Evolutionary conservation across 768 basidiomycete species (phyloP).

Genomic region (Trametes villosa): DNA sequence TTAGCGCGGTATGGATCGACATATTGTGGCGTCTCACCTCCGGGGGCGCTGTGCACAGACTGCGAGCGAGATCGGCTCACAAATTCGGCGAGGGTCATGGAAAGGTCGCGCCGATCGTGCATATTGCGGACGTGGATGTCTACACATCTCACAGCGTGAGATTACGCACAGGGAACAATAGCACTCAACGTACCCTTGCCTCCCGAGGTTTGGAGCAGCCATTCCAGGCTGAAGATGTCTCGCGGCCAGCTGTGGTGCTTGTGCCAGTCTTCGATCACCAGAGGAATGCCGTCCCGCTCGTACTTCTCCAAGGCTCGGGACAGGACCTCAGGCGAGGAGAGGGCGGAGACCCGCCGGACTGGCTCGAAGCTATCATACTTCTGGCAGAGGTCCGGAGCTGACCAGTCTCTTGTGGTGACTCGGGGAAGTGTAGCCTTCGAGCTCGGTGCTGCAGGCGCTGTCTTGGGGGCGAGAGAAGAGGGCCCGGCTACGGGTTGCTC

Average conservation of each 20-base stretch:
- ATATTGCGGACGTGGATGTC: conserved; percentile 69
- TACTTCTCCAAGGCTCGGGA: conserved; percentile 44
- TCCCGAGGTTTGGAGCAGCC: conserved; percentile 45
- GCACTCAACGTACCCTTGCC: conserved; percentile 29
- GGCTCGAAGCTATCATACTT: conserved; percentile 46
- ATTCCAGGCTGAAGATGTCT: conserved; percentile 57
- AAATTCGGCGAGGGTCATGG: conserved; percentile 57
- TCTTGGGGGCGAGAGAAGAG: background rate
- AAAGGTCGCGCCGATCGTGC: conserved; percentile 56
- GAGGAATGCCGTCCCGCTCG: conserved; percentile 57
- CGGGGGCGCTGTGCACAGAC: background rate
- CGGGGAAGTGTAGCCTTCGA: background rate
- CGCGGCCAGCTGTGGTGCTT: conserved; percentile 57
- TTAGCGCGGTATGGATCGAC: background rate
- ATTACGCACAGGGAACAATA: conserved; percentile 25
- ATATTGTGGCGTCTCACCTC: conserved; percentile 15
- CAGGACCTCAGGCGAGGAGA: conserved; percentile 31
- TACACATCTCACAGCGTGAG: conserved; percentile 27
- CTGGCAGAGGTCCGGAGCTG: conserved; percentile 45
- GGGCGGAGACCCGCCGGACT: conserved; percentile 45
- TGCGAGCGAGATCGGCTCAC: conserved; percentile 43
- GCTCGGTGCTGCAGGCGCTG: background rate
- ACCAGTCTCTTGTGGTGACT: conserved; percentile 54
- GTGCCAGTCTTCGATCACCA: conserved; percentile 69
- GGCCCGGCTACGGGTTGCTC: background rate